Evolutionary conservation across 2,329 filamentous ascomycete genomes (phyloP).

Genomic region (Acrocalymma vagum): DNA sequence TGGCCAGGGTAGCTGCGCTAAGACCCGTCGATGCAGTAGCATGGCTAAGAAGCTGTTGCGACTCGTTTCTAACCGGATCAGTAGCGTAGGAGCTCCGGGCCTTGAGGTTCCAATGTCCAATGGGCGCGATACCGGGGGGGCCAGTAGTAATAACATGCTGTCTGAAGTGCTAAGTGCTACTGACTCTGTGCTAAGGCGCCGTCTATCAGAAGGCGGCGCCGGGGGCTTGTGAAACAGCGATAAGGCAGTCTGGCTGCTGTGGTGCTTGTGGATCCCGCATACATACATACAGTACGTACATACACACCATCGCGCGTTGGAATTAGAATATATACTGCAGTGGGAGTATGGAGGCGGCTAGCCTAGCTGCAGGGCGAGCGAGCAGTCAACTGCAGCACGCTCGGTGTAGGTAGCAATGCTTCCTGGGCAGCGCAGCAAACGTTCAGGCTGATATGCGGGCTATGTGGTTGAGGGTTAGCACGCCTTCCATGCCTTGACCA

Average conservation of each 20-base stretch:
- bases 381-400: constrained; percentile 18
- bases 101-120: no score
- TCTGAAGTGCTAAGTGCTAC: constrained; percentile 23
- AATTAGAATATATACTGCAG: constrained; percentile 31
- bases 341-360: constrained; percentile 23
- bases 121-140: constrained; percentile 22
- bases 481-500: constrained; percentile 23
- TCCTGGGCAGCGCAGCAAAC: constrained; percentile 31
- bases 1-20: constrained; percentile 16
- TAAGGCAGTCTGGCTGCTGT: constrained; percentile 42
- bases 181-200: constrained; percentile 21
- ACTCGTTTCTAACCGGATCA: constrained; percentile 43
- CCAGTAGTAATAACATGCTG: constrained; percentile 32
- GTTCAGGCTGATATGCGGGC: constrained; percentile 46
- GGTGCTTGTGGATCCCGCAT: constrained; percentile 25
- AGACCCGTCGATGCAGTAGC: constrained; percentile 21
- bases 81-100: constrained; percentile 31
- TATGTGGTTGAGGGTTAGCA: constrained; percentile 28
- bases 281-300: no score
- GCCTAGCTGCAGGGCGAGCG: constrained; percentile 12
- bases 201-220: constrained; percentile 38
- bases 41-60: constrained; percentile 23
- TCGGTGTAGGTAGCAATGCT: constrained; percentile 30
- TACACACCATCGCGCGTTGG: constrained; percentile 25
- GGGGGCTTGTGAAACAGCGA: constrained; percentile 45